Base-by-base conservation (phyloP, 345 rosid genomes). In the Eucalyptus decipiens region DNA sequence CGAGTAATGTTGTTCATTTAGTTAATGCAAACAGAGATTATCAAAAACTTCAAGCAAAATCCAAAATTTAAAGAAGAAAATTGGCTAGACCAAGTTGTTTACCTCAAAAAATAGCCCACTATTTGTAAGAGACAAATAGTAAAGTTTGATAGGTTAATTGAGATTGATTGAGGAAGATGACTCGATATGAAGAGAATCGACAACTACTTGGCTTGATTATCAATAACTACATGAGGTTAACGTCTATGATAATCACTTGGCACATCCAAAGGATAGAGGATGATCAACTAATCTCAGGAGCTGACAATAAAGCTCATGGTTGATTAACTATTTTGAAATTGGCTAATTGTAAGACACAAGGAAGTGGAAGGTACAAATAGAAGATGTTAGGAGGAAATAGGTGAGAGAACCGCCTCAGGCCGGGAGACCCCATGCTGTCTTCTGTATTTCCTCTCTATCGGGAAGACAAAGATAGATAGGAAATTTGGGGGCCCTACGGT, bases 341-440 rank as follows among this genome's bases (percentile, higher is more conserved):
- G 18, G 72, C 4, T 62, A 65, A 65, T 7, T 30, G 10, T n/a
- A 13, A 65, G 72, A 65, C 5, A 6, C 37, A 14, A n/a, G 32
- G 37, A 65, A 65, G 72, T n/a, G 37, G 9, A 65, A 65, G 9
- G 18, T 2, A n/a, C 5, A 14, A 10, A 62, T 62, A 14, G 58
- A 52, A 49, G 6, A 49, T 5, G 17, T 49, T 49, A 49, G 51
- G 51, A 49, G 51, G 17, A 49, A 49, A 49, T 17, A 14, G 6
- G 51, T 0, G 2, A 6, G 17, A 49, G 51, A 49, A 49, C 1
- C 3, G 3, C 17, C 3, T 17, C 5, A 2, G 5, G 17, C 6
- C 14, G 17, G 1, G 0, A 49, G 17, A 49, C 17, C 51, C 17
- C 51, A 2, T 49, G 51, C 1, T 14, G 2, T 49, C 51, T 3